These are phyloP conservation scores for Cicer bijugum DNA, from an alignment of 306 rosid genomes.

Conservation along the genomic window DNA sequence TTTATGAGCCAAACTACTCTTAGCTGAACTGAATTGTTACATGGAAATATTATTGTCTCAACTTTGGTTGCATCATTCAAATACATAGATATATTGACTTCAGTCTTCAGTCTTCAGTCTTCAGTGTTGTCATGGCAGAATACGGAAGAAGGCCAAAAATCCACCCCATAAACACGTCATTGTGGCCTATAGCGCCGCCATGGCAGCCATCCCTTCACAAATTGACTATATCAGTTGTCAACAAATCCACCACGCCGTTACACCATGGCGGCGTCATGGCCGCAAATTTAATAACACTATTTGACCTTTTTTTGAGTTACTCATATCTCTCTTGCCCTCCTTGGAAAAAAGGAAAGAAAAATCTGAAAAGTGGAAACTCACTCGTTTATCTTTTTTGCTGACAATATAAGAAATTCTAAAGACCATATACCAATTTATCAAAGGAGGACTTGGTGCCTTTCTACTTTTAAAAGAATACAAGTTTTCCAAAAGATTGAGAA, in stretches of 20 bases:
- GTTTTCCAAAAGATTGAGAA: constrained; percentile 16
- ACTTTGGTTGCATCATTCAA: constrained; percentile 34
- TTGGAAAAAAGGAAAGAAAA: constrained; percentile 19
- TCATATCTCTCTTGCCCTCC: constrained; percentile 26
- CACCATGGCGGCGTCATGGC: too few species aligned
- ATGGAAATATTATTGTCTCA: constrained; percentile 18
- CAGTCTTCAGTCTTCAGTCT: neutral
- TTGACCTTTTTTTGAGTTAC: neutral
- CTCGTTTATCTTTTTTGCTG: neutral
- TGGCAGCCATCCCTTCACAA: too few species aligned
- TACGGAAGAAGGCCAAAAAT: too few species aligned
- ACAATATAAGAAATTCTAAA: constrained; percentile 18
- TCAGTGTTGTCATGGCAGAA: too few species aligned
- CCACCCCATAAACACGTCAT: too few species aligned
- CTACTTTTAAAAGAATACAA: constrained; percentile 14
- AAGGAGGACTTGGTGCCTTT: constrained; percentile 1
- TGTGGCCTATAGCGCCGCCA: too few species aligned
- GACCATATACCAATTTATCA: neutral
- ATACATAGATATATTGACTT: constrained; percentile 12
- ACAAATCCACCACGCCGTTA: too few species aligned
- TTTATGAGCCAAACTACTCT: constrained; percentile 27
- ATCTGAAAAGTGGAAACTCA: constrained; percentile 6
- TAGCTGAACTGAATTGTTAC: constrained; percentile 26
- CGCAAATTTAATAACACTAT: too few species aligned
- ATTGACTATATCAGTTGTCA: too few species aligned